Base-by-base conservation (phyloP, 495 filamentous ascomycete genomes). In the Rusavskia elegans region DNA sequence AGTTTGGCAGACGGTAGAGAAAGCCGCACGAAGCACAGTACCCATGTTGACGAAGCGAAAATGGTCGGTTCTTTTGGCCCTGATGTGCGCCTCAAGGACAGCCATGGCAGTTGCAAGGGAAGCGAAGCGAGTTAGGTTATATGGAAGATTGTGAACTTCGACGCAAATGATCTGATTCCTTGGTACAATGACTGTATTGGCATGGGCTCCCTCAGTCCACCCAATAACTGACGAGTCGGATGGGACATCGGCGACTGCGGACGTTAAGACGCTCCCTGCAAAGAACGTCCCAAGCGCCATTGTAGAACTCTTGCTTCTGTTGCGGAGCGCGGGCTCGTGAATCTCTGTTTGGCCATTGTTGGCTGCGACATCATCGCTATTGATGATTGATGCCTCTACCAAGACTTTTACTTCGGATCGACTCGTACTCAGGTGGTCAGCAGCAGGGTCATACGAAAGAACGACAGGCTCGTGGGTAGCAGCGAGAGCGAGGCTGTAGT, bases 311-410 rank as follows among this genome's bases (percentile, higher is more conserved):
- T n/a, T 45, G 13, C 35, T 9, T n/a, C 21, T 39, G 1, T 50
- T 27, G 5, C 5, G 25, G 25, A 27, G 48, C 7, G 35, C 32
- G 35, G 29, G 2, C 30, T 20, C 20, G 19, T 13, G 17, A 38
- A 1, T n/a, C 0, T 19, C 20, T 25, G 14, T 19, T 13, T 11
- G 35, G 14, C 48, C 35, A 37, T 27, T 32, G 48, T 48, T 51
- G 7, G 30, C 27, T 14, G 25, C 17, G 23, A 57, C 6, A 49
- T 54, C 51, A 8, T 36, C 16, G 13, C 14, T 25, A 35, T 40
- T 50, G 21, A 59, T 37, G 1, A 59, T 29, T 6, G 58, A 60
- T 9, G 53, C 49, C 14, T 53, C 45, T 19, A 59, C 46, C n/a
- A 13, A 13, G 19, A 60, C 49, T 27, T 39, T 11, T 21, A 49